These are phyloP conservation scores for Hymenoscyphus linearis DNA, from an alignment of 2,329 filamentous ascomycete species.

Conservation along the genomic window DNA sequence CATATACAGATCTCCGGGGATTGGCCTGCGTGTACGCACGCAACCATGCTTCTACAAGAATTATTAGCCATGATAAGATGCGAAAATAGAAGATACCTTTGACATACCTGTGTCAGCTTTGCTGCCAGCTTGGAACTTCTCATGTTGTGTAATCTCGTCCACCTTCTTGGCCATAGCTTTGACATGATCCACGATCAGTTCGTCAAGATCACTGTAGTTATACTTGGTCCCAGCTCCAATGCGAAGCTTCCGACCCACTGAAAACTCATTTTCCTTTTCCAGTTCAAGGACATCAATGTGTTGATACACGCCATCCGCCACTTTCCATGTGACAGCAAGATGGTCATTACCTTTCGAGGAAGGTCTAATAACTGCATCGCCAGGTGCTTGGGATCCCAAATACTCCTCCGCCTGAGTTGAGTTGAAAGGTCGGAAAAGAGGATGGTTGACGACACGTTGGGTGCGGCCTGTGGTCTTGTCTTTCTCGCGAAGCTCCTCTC, in stretches of 20 bases:
- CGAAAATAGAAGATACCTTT: constrained; percentile 1
- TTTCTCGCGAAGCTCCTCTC: constrained; percentile 78
- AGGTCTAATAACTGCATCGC: constrained; percentile 91
- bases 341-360: constrained; percentile 95
- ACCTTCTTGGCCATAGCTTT: constrained; percentile 98
- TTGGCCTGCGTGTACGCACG: constrained; percentile 95
- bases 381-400: constrained; percentile 75
- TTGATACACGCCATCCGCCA: constrained; percentile 91
- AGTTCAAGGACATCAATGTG: constrained; percentile 96
- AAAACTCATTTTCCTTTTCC: constrained; percentile 96
- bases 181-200: constrained; percentile 94
- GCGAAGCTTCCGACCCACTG: constrained; percentile 77
- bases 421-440: constrained; percentile 91
- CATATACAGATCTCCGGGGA: constrained; percentile 86
- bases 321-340: constrained; percentile 96
- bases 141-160: constrained; percentile 88
- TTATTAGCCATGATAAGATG: constrained; percentile 10
- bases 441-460: constrained; percentile 95
- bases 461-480: constrained; percentile 79
- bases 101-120: constrained; percentile 77
- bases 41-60: constrained; percentile 76
- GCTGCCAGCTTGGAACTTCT: constrained; percentile 84
- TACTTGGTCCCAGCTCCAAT: constrained; percentile 82
- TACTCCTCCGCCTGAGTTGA: constrained; percentile 89
- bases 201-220: constrained; percentile 92